Base-by-base conservation (phyloP, 2,329 filamentous ascomycete species). In the Aspergillus sp. region DNA sequence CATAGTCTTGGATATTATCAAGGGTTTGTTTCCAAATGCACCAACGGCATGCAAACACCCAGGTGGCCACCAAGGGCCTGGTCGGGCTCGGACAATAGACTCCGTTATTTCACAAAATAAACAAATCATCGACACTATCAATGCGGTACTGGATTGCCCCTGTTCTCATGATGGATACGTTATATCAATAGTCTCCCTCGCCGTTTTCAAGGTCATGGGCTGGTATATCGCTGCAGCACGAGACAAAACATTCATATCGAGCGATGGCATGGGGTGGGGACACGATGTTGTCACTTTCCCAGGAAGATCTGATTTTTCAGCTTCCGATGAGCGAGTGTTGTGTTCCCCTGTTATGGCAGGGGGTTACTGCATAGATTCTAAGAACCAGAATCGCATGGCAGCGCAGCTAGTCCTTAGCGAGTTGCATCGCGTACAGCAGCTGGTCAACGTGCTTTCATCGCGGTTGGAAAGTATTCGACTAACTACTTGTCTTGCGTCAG, bases 171-270 rank as follows among this genome's bases (percentile, higher is more conserved):
- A 55, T 41, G 53, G 47, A 12, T 55, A 55, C 25, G 31, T 55
- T 3, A 35, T 49, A 23, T 49, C 53, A 23, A 43, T 55, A 9
- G 53, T 43, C 15, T 55, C 44, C 8, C 37, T 55, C 6, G 27
- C 39, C n/a, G 35, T 55, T n/a, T 40, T 55, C 12, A 55, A 55
- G 25, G 37, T 55, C 7, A 49, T 55, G 53, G 25, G 37, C 11
- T 49, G 53, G 53, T 55, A 55, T 49, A 31, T 55, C 25, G 53
- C 45, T 11, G 53, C 53, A 37, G 52, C 52, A 12, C 48, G 53
- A 35, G 53, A 48, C n/a, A 35, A 47, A 3, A 55, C 19, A 15
- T 19, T 46, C 14, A n/a, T 25, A 1, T 8, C 25, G 8, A 35
- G 43, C 3, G 45, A 55, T 25, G 33, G 4, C 12, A 40, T 37